These are phyloP conservation scores for Lactifluus volemus DNA, from an alignment of 768 basidiomycete genomes.

Conservation along the genomic window DNA sequence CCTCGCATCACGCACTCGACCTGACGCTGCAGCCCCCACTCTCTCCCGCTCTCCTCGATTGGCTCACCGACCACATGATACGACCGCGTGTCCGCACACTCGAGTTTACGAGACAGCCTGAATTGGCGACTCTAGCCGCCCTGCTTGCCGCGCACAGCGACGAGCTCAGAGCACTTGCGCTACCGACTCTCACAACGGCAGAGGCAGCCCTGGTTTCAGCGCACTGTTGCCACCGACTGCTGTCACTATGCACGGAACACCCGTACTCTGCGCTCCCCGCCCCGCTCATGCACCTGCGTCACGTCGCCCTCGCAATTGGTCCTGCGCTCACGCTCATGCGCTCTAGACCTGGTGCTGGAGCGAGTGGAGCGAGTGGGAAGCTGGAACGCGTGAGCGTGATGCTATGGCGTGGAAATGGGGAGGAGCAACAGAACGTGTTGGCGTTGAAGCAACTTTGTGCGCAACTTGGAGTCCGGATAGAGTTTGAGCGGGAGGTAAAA, in stretches of 20 bases:
- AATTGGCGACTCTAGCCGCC: constrained; percentile 44
- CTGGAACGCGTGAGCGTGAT: constrained; percentile 46
- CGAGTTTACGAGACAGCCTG: constrained; percentile 55
- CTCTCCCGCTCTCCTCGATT: constrained; percentile 52
- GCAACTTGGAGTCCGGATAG: constrained; percentile 47
- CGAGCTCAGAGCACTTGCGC: constrained; percentile 44
- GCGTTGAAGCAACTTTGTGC: constrained; percentile 58
- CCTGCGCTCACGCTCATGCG: constrained; percentile 20
- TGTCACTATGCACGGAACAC: constrained; percentile 49
- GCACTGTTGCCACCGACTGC: constrained; percentile 32
- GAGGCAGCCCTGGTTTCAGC: constrained; percentile 34
- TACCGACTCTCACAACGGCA: constrained; percentile 45
- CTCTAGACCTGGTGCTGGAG: too few species aligned
- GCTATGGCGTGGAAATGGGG: constrained; percentile 42
- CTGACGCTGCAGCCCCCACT: constrained; percentile 44
- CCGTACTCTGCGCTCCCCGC: too few species aligned
- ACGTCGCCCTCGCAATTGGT: too few species aligned
- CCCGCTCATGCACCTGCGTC: too few species aligned
- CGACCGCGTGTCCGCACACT: constrained; percentile 28
- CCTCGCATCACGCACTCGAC: constrained; percentile 34
- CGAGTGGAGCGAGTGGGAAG: constrained; percentile 25
- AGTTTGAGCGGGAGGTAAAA: constrained; percentile 41
- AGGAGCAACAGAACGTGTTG: constrained; percentile 38
- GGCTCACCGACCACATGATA: constrained; percentile 52
- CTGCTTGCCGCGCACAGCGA: constrained; percentile 41